phyloP scores from a whole-genome alignment of 352 stramenopile genomes.

The Phytophthora macrochlamydospora region DNA sequence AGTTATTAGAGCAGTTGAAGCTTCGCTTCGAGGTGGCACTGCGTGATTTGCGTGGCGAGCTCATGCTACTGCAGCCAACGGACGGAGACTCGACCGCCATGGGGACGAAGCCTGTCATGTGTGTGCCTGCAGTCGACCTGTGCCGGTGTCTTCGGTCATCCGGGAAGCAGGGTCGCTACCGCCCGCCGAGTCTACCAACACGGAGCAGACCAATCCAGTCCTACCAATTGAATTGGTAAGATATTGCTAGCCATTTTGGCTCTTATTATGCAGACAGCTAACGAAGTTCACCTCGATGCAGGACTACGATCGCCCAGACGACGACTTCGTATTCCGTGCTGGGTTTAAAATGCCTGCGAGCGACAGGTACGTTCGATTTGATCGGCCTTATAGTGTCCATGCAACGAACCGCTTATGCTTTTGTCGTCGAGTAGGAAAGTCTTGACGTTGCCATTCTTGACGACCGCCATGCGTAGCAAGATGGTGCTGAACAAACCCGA shows the following conservation, averaged over 20 bases:
- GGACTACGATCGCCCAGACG: slow-evolving; percentile 68
- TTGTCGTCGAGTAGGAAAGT: slow-evolving; percentile 51
- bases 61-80: slow-evolving; percentile 55
- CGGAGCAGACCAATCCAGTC: slow-evolving; percentile 28
- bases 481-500: slow-evolving; percentile 78
- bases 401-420: slow-evolving; percentile 1
- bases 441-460: slow-evolving; percentile 77
- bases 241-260: background rate
- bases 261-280: slow-evolving; percentile 3
- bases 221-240: slow-evolving; percentile 32
- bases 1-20: slow-evolving; percentile 72
- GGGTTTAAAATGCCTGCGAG: slow-evolving; percentile 87
- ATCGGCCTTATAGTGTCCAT: background rate
- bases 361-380: slow-evolving; percentile 48
- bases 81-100: slow-evolving; percentile 75
- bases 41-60: slow-evolving; percentile 65
- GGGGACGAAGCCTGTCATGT: slow-evolving; percentile 84
- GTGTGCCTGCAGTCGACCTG: slow-evolving; percentile 78
- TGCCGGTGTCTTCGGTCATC: slow-evolving; percentile 62
- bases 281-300: slow-evolving; percentile 24
- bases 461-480: slow-evolving; percentile 64
- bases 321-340: slow-evolving; percentile 82
- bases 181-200: slow-evolving; percentile 38
- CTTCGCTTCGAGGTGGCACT: slow-evolving; percentile 57
- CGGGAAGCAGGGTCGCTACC: slow-evolving; percentile 57